Evolutionary conservation across 768 basidiomycete genomes (phyloP).

Genomic region (Grammothele lineata): DNA sequence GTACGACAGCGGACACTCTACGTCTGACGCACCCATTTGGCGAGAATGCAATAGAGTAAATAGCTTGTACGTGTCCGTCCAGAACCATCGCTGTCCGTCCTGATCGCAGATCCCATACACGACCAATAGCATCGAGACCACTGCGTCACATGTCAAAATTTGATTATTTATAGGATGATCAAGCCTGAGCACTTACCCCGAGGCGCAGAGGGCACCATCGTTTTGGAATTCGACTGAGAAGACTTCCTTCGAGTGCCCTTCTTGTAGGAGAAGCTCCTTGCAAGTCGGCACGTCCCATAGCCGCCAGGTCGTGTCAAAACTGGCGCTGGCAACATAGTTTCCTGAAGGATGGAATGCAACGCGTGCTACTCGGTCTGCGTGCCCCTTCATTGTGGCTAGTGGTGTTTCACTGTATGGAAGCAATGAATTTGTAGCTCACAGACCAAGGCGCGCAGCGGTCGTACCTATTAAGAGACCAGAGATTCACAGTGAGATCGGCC

Average conservation of each 20-base stretch:
- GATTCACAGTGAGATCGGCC: slow-evolving; percentile 77
- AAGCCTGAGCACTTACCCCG: slow-evolving; percentile 62
- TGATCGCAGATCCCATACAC: slow-evolving; percentile 95
- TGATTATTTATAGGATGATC: no score
- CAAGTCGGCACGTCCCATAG: slow-evolving; percentile 88
- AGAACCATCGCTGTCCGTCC: slow-evolving; percentile 97
- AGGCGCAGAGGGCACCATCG: slow-evolving; percentile 89
- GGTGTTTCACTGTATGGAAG: slow-evolving; percentile 69
- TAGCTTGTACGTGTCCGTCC: slow-evolving; percentile 93
- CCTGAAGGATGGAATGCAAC: slow-evolving; percentile 98
- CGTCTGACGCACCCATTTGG: slow-evolving; percentile 86
- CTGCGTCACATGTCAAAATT: slow-evolving; percentile 34
- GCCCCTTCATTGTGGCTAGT: slow-evolving; percentile 82
- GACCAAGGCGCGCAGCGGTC: slow-evolving; percentile 11
- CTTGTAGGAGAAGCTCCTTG: slow-evolving; percentile 84
- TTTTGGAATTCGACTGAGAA: slow-evolving; percentile 95
- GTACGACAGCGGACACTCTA: not conserved
- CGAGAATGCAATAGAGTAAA: slow-evolving; percentile 88
- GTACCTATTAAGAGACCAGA: slow-evolving; percentile 88
- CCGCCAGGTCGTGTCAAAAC: slow-evolving; percentile 96
- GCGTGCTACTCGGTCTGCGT: slow-evolving; percentile 86
- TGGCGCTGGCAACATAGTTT: slow-evolving; percentile 88
- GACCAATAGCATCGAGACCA: slow-evolving; percentile 93
- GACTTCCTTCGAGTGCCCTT: slow-evolving; percentile 96
- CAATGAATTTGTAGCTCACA: not conserved